Base-by-base conservation (phyloP, 345 rosid genomes). In the Brassica rapa region DNA sequence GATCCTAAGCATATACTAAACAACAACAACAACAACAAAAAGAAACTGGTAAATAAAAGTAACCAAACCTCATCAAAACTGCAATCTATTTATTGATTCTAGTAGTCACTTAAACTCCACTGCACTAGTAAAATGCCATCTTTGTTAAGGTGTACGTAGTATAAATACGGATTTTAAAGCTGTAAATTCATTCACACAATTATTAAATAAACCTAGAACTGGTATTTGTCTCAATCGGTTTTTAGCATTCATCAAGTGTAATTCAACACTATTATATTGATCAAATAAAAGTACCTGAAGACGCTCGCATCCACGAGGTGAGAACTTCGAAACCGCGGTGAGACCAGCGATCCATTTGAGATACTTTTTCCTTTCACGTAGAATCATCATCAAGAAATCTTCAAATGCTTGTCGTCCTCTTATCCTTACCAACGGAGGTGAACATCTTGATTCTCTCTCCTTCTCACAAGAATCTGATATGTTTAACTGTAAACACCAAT, bases 391-490 rank as follows among this genome's bases (percentile, higher is more conserved):
- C 12, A 84, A 86, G 78, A 93, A 81, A 75, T 89, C 89, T 21
- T 77, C 59, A 39, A 79, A 85, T 32, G 91, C 98, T 79, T 84
- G 89, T 23, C 90, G 71, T 16, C 98, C 94, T 81, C 96, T 81
- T 15, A 90, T 68, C 79, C 84, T 83, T 0, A 84, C 76, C 51
- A 49, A 72, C 5, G 53, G 87, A 90, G 43, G 37, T 21, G 78
- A 16, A 29, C 68, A 57, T 76, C 60, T 80, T 49, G 76, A 84
- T 74, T 90, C 89, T 1, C 55, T 74, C 64, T 87, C 91, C 0
- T 65, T 80, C 71, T 87, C 90, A 32, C 83, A 75, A 3, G 65
- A 82, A 32, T 77, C 84, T 5, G 80, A 69, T 6, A 11, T 63
- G 1, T 76, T 79, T 8, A 80, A 82, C 21, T 74, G 71, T n/a